Conservation (phyloP, 495 filamentous ascomycete genomes). For the Lasiosphaeria miniovina region DNA sequence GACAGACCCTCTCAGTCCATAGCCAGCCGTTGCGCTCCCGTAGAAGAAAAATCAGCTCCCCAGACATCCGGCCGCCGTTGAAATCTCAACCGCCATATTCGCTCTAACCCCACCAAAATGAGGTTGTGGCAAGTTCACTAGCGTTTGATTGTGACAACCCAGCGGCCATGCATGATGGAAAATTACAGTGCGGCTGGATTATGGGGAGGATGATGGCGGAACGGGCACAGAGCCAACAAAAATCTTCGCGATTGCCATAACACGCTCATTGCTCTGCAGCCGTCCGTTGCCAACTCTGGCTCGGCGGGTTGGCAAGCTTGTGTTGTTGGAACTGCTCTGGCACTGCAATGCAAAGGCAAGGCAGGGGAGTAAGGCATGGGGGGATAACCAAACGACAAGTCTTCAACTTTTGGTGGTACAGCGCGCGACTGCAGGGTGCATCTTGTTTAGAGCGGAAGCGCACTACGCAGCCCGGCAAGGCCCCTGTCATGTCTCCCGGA, state of each 20-base stretch:
- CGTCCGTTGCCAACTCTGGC: conserved; percentile 25
- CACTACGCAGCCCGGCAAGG: conserved; percentile 29
- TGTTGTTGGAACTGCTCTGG: neutral
- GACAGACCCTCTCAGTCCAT: too few relatives aligned
- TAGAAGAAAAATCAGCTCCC: conserved; percentile 9
- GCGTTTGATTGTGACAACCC: conserved; percentile 10
- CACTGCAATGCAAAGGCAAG: neutral
- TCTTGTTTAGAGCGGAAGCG: conserved; percentile 23
- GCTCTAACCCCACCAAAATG: neutral
- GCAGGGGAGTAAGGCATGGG: conserved; percentile 14
- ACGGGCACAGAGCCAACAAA: conserved; percentile 7
- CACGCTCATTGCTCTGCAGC: conserved; percentile 23
- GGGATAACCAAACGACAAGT: conserved; percentile 11
- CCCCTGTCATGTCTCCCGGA: conserved; percentile 33
- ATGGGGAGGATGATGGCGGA: conserved; percentile 1
- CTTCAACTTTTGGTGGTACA: conserved; percentile 15
- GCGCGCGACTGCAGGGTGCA: conserved; percentile 14
- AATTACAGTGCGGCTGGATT: conserved; percentile 13
- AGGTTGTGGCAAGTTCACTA: too few relatives aligned
- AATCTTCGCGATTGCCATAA: conserved; percentile 14
- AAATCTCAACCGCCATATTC: conserved; percentile 13
- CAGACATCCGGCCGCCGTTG: conserved; percentile 32
- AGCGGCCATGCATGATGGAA: conserved; percentile 11
- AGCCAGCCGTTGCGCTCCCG: too few relatives aligned
- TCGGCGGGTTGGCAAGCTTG: conserved; percentile 13